A percentile compares a stretch with the other conserved stretches of the same genome.
These are phyloP conservation scores for Babesia ovata DNA, from an alignment of 169 alveolate genomes.

Conservation along the genomic window DNA sequence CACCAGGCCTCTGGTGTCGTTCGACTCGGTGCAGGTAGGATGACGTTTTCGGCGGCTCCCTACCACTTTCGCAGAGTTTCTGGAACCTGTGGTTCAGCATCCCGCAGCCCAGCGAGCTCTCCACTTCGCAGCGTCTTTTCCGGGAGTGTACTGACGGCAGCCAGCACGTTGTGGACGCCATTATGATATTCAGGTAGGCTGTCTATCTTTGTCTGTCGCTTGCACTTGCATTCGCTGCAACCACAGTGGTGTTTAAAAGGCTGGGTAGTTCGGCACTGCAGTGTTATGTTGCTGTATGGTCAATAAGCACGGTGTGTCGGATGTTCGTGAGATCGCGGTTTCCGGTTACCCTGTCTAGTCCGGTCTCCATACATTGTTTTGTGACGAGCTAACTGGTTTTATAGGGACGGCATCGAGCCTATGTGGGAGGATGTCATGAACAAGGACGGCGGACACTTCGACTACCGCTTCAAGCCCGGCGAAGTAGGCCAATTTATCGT, in stretches of 20 bases:
- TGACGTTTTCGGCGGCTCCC: background rate
- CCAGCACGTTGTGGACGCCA: slow-evolving; percentile 77
- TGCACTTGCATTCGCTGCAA: too few relatives aligned
- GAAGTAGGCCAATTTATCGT: slow-evolving; percentile 74
- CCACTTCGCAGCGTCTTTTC: slow-evolving; percentile 70
- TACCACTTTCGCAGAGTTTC: slow-evolving; percentile 36
- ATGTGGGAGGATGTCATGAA: slow-evolving; percentile 87
- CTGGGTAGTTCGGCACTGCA: too few relatives aligned
- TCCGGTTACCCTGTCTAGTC: too few relatives aligned
- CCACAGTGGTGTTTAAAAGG: too few relatives aligned
- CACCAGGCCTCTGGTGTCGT: slow-evolving; percentile 83
- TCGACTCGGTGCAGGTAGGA: slow-evolving; percentile 79
- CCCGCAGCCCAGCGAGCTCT: slow-evolving; percentile 80
- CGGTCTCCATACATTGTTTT: background rate
- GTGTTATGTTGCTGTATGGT: too few relatives aligned
- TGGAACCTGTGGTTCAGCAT: slow-evolving; percentile 81
- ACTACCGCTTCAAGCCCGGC: slow-evolving; percentile 78
- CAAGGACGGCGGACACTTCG: slow-evolving; percentile 83
- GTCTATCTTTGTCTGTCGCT: background rate
- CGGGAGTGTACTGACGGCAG: slow-evolving; percentile 73
- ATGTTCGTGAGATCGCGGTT: too few relatives aligned
- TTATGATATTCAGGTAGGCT: slow-evolving; percentile 70
- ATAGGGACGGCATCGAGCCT: slow-evolving; percentile 81
- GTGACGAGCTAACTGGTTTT: background rate
- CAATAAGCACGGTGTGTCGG: too few relatives aligned